phyloP scores from a whole-genome alignment of 106 monocot species.

The Dendrobium officinale region DNA sequence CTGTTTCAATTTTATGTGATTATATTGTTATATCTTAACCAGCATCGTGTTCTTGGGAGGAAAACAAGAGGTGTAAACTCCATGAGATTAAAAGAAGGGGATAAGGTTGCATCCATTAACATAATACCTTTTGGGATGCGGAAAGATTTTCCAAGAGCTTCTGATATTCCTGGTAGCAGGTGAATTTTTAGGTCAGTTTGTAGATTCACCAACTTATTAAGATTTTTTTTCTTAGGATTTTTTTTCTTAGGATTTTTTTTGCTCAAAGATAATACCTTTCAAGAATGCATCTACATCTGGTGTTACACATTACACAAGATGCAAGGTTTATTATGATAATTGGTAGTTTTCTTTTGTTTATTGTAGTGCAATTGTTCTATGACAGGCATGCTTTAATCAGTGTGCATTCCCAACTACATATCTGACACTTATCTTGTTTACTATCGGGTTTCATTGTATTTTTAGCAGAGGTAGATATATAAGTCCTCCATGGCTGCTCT shows the following conservation, averaged over 20 bases:
- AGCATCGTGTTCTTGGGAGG: slow-evolving; percentile 87
- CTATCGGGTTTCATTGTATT: not conserved
- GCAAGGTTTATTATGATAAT: no score
- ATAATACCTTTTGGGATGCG: slow-evolving; percentile 63
- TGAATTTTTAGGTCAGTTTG: slow-evolving; percentile 11
- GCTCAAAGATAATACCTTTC: not conserved
- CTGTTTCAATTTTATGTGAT: not conserved
- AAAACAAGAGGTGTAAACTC: slow-evolving; percentile 65
- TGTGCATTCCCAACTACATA: no score
- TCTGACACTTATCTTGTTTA: no score
- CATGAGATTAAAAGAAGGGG: slow-evolving; percentile 70
- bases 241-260: no score
- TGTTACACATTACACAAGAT: not conserved
- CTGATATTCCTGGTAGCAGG: slow-evolving; percentile 27
- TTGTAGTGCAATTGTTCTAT: not conserved
- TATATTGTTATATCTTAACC: not conserved
- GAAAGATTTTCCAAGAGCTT: slow-evolving; percentile 30
- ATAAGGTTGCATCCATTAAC: slow-evolving; percentile 92
- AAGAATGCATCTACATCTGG: not conserved
- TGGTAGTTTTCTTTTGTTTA: no score
- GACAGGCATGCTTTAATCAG: not conserved
- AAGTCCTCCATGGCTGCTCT: slow-evolving; percentile 86
- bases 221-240: not conserved
- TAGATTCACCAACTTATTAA: not conserved
- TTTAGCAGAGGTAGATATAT: slow-evolving; percentile 49